A percentile compares a stretch with the other conserved stretches of the same genome.
Conservation (phyloP, 768 basidiomycete species). For the Phanerochaete carnosa region DNA sequence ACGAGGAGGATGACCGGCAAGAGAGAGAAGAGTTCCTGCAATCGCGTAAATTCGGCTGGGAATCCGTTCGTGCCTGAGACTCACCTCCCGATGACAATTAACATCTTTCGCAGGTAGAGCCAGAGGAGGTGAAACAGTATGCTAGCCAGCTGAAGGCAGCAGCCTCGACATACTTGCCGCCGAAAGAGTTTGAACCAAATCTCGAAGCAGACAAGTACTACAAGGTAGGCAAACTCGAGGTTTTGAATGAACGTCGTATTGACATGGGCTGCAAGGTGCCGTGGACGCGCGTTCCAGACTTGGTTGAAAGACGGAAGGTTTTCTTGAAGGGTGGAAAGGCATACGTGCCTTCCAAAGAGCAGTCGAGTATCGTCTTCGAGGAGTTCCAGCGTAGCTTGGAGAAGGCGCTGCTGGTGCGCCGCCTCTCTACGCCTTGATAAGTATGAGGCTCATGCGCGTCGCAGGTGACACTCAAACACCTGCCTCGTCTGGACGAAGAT, state of each 20-base stretch:
- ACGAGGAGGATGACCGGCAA: slow-evolving; percentile 52
- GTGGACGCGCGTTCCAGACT: slow-evolving; percentile 93
- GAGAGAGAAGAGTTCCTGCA: slow-evolving; percentile 69
- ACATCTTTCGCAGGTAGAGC: slow-evolving; percentile 44
- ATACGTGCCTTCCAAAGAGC: slow-evolving; percentile 77
- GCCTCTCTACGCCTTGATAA: not conserved
- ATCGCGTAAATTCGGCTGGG: slow-evolving; percentile 56
- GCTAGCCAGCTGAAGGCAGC: slow-evolving; percentile 44
- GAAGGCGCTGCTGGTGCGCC: slow-evolving; percentile 69
- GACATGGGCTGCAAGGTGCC: slow-evolving; percentile 63
- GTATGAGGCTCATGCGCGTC: not conserved
- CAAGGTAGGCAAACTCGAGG: slow-evolving; percentile 50
- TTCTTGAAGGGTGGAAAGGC: slow-evolving; percentile 80
- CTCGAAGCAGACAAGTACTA: slow-evolving; percentile 55
- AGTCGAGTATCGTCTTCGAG: slow-evolving; percentile 83
- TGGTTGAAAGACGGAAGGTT: slow-evolving; percentile 79
- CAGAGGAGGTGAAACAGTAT: slow-evolving; percentile 51
- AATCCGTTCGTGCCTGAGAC: slow-evolving; percentile 39
- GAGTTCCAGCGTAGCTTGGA: slow-evolving; percentile 77
- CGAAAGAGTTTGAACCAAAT: not conserved
- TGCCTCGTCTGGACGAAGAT: slow-evolving; percentile 94
- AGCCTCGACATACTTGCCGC: not conserved
- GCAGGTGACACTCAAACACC: slow-evolving; percentile 78
- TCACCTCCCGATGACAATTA: not conserved
- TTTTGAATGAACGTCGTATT: too few relatives aligned